Base-by-base conservation (phyloP, 163 green algal genomes). In the Coccomyxa subellipsoidea region DNA sequence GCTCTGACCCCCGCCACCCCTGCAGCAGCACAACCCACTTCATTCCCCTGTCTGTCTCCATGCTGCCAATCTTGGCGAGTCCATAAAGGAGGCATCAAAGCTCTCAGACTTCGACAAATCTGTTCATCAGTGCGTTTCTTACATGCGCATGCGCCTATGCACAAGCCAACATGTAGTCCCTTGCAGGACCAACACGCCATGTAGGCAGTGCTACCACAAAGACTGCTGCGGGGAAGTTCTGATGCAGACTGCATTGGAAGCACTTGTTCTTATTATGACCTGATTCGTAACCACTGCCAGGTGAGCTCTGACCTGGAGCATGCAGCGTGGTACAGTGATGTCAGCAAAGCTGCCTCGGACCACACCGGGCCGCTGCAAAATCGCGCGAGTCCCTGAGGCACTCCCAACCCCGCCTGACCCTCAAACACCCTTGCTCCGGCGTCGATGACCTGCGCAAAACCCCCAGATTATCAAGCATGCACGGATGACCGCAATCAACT, bases 361-460 rank as follows among this genome's bases (percentile, higher is more conserved):
- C 40, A 71, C 8, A 32, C 40, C 12, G 40, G 39, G 10, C 29
- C 15, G n/a, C 36, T 81, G 77, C 77, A 81, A 29, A 81, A 81
- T 39, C 77, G 77, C n/a, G 77, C 77, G 38, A 81, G 77, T 6
- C 77, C 77, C 27, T 73, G 27, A 10, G 66, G 66, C 66, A 73
- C 66, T 36, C 66, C 66, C 31, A 73, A 3, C 29, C 66, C 66
- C 32, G 66, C n/a, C 66, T 73, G 29, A n/a, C 66, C 66, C 66
- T 73, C 29, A 34, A 73, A 34, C 27, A 73, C n/a, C 27, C 66
- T 73, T n/a, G 66, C 7, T 27, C 66, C 66, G 8, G 66, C 66
- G 2, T 73, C 66, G 32, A 73, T 73, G 18, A 73, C 66, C 66
- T 73, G n/a, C 66, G 23, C n/a, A n/a, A n/a, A n/a, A n/a, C n/a